Evolutionary conservation across 1,284 basidiomycete genomes (phyloP).

Genomic region (Cryptococcus sp.): DNA sequence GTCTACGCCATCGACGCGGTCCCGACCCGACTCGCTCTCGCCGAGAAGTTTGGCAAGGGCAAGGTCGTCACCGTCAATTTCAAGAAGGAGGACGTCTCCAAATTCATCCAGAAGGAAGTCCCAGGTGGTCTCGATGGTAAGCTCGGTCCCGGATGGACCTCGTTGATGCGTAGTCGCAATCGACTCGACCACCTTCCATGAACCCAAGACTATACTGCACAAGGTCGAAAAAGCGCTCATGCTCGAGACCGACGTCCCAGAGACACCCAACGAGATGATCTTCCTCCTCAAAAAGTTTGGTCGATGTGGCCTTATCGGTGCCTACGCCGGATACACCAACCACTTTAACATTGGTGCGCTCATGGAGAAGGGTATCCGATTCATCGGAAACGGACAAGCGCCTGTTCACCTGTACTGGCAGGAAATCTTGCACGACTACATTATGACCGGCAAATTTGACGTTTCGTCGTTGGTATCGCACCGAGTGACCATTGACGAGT

Average conservation of each 20-base stretch:
- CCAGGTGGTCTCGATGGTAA: conserved; percentile 61
- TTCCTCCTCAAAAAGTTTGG: conserved; percentile 60
- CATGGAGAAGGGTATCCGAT: conserved; percentile 66
- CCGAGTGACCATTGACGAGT: conserved; percentile 59
- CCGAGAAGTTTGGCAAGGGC: conserved; percentile 50
- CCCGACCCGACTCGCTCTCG: conserved; percentile 58
- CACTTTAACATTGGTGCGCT: conserved; percentile 61
- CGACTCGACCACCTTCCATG: conserved; percentile 58
- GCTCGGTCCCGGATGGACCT: not conserved
- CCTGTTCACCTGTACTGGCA: conserved; percentile 71
- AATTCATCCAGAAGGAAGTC: conserved; percentile 58
- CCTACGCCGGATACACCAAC: conserved; percentile 58
- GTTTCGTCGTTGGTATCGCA: conserved; percentile 59
- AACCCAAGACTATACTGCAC: conserved; percentile 59
- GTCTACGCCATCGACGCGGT: conserved; percentile 68
- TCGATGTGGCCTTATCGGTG: conserved; percentile 59
- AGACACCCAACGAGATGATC: conserved; percentile 56
- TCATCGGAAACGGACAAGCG: conserved; percentile 64
- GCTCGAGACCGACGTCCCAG: conserved; percentile 69
- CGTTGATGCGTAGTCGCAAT: conserved; percentile 50
- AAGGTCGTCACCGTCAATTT: conserved; percentile 63
- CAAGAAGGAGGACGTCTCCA: conserved; percentile 56
- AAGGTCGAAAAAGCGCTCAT: conserved; percentile 64
- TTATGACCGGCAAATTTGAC: conserved; percentile 64
- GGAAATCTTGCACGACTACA: conserved; percentile 56